phyloP scores from a whole-genome alignment of 208 protist genomes.

The Trypanosoma theileri region DNA sequence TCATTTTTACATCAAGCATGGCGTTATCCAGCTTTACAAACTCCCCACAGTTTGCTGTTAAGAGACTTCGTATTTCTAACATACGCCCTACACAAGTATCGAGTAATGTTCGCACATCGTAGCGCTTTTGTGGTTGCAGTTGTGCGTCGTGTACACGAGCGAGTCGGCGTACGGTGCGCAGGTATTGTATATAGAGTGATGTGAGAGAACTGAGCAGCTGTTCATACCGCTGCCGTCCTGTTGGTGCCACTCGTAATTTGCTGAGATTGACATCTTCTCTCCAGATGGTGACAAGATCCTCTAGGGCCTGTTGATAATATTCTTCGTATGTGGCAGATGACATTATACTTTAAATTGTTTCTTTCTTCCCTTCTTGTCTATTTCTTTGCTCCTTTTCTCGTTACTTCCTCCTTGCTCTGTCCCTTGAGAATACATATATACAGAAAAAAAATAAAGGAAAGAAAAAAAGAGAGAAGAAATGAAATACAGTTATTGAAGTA shows the following conservation, averaged over 20 bases:
- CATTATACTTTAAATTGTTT: conserved; percentile 41
- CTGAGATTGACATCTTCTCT: conserved; percentile 59
- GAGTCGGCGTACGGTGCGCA: conserved; percentile 81
- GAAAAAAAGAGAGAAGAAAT: too few species aligned
- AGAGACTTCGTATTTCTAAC: conserved; percentile 86
- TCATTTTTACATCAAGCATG: conserved; percentile 92
- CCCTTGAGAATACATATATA: too few species aligned
- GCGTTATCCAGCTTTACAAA: conserved; percentile 87
- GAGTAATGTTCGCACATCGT: conserved; percentile 88
- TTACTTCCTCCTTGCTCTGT: too few species aligned
- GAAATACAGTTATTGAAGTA: too few species aligned
- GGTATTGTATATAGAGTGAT: conserved; percentile 91
- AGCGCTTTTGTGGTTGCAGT: conserved; percentile 93
- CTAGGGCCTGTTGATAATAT: conserved; percentile 75
- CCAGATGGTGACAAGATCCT: conserved; percentile 65
- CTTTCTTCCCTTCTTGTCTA: neutral
- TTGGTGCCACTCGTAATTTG: conserved; percentile 35
- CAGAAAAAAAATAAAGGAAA: too few species aligned
- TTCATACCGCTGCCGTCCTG: conserved; percentile 47
- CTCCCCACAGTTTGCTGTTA: conserved; percentile 82
- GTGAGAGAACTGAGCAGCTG: conserved; percentile 80
- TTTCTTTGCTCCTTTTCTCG: too few species aligned
- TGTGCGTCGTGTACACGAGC: conserved; percentile 86
- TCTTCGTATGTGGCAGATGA: conserved; percentile 77
- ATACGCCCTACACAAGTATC: conserved; percentile 92